A percentile compares a stretch with the other conserved stretches of the same genome.
phyloP scores from a whole-genome alignment of 768 basidiomycete species.

The Chiua virens region DNA sequence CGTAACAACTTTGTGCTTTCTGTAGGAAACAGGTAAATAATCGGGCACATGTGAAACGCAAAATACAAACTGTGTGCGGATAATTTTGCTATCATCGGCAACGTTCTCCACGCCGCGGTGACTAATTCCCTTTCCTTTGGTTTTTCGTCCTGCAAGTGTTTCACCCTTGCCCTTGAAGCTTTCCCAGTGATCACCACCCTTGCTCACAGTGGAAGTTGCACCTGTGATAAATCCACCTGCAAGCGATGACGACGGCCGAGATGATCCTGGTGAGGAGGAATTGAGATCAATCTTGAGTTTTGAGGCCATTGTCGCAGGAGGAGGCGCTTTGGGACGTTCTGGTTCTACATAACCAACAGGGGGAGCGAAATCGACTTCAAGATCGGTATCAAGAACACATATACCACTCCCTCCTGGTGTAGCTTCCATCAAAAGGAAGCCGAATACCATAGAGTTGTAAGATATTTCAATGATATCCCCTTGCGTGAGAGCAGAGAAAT shows the following conservation, averaged over 20 bases:
- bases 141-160: conserved; percentile 85
- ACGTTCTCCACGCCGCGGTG: conserved; percentile 81
- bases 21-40: conserved; percentile 33
- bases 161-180: conserved; percentile 96
- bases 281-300: conserved; percentile 94
- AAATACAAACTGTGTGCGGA: conserved; percentile 78
- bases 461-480: conserved; percentile 97
- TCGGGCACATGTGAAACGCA: not conserved
- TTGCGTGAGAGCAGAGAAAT: conserved; percentile 89
- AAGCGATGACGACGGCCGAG: conserved; percentile 74
- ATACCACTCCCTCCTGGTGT: conserved; percentile 87
- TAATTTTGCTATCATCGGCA: conserved; percentile 81
- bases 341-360: conserved; percentile 96
- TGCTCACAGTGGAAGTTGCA: conserved; percentile 58
- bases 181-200: conserved; percentile 85
- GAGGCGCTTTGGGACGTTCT: conserved; percentile 76
- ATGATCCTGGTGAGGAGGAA: conserved; percentile 83
- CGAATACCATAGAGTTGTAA: conserved; percentile 96
- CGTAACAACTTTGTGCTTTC: conserved; percentile 82
- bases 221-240: conserved; percentile 61
- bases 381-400: conserved; percentile 88
- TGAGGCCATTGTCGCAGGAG: conserved; percentile 90
- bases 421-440: conserved; percentile 93
- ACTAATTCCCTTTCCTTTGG: conserved; percentile 92
- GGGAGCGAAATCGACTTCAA: conserved; percentile 96